A percentile compares a stretch with the other conserved stretches of the same genome.
Evolutionary conservation across 345 rosid genomes (phyloP).

Genomic region (Acer saccharum): DNA sequence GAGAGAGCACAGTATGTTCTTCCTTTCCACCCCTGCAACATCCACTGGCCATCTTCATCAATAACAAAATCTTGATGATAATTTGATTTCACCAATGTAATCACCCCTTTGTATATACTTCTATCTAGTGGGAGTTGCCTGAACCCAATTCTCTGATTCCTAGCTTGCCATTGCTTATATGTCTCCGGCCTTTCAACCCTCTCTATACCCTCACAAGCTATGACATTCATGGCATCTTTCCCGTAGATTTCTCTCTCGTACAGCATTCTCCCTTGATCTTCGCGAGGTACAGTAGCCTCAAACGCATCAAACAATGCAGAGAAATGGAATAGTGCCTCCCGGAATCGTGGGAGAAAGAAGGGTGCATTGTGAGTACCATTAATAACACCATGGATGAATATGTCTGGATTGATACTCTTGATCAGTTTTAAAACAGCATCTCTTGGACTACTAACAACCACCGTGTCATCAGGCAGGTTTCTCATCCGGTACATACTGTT

Average conservation of each 20-base stretch:
- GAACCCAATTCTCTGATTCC: constrained; percentile 60
- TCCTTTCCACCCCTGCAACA: constrained; percentile 96
- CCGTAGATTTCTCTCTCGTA: constrained; percentile 62
- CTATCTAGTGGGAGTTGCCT: constrained; percentile 52
- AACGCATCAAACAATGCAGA: constrained; percentile 69
- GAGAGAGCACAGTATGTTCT: constrained; percentile 63
- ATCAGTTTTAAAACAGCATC: constrained; percentile 63
- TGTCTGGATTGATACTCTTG: constrained; percentile 57
- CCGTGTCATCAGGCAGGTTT: constrained; percentile 72
- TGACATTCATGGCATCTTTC: constrained; percentile 68
- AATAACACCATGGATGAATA: constrained; percentile 61
- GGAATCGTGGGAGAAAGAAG: constrained; percentile 65
- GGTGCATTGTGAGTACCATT: constrained; percentile 74
- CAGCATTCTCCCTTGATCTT: constrained; percentile 52
- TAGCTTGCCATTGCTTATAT: constrained; percentile 55
- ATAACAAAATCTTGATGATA: constrained; percentile 68
- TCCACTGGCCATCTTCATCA: constrained; percentile 71
- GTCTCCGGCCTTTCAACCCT: constrained; percentile 78
- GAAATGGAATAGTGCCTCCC: constrained; percentile 75
- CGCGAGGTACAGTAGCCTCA: constrained; percentile 49
- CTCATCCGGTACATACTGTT: constrained; percentile 58
- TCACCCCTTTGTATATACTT: constrained; percentile 48
- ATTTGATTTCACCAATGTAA: constrained; percentile 37
- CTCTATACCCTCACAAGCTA: constrained; percentile 73
- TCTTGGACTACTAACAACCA: constrained; percentile 56